These are phyloP conservation scores for Rhizoclosmatium globosum DNA, from an alignment of 192 early-diverging fungal species.

Conservation along the genomic window DNA sequence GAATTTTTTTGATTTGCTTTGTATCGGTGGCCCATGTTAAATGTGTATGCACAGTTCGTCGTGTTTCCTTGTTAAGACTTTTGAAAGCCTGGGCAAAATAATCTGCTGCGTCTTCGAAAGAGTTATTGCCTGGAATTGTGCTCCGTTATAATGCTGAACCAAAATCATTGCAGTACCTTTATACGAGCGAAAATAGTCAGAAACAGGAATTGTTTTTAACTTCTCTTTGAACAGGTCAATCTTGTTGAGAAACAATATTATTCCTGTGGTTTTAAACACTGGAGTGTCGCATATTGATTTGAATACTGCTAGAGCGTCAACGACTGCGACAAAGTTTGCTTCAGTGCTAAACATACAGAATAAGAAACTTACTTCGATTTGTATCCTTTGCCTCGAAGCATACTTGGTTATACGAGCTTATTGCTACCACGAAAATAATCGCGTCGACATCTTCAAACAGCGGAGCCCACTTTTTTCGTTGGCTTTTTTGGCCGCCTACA, in stretches of 20 bases:
- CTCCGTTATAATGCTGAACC: constrained; percentile 83
- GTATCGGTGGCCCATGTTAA: constrained; percentile 69
- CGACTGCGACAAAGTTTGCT: constrained; percentile 73
- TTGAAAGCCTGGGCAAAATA: constrained; percentile 53
- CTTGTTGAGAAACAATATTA: constrained; percentile 72
- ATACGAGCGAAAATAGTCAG: constrained; percentile 32
- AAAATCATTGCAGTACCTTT: constrained; percentile 49
- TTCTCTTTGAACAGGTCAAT: constrained; percentile 69
- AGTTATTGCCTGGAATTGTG: constrained; percentile 68
- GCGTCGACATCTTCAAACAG: constrained; percentile 71
- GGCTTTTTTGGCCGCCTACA: constrained; percentile 70
- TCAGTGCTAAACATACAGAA: background rate
- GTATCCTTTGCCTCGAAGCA: constrained; percentile 59
- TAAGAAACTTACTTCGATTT: constrained; percentile 57
- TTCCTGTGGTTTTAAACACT: constrained; percentile 51
- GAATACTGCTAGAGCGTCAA: constrained; percentile 46
- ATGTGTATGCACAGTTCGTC: constrained; percentile 53
- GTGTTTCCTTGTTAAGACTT: constrained; percentile 43
- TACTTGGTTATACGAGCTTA: constrained; percentile 65
- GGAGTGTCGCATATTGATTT: constrained; percentile 41
- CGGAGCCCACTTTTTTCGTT: constrained; percentile 70
- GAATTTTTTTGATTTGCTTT: constrained; percentile 60
- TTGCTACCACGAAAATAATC: constrained; percentile 68
- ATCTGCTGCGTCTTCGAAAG: constrained; percentile 48
- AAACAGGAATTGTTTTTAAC: constrained; percentile 25